Evolutionary conservation across 108 stramenopile species (phyloP).

Genomic region (Pseudonitzschia multiseries): DNA sequence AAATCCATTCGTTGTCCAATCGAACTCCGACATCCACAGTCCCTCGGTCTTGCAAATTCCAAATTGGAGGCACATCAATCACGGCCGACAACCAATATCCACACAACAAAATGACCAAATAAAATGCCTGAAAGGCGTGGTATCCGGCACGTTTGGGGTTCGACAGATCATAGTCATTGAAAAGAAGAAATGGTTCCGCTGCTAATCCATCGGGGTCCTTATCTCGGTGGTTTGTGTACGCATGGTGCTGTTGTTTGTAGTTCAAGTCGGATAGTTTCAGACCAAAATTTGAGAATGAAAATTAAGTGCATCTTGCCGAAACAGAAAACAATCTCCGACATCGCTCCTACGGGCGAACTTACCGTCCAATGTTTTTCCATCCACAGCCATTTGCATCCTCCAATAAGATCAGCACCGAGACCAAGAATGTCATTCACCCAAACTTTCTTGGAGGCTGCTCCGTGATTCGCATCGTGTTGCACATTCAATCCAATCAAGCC

Average conservation of each 20-base stretch:
- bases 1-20: conserved; percentile 77
- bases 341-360: conserved; percentile 2
- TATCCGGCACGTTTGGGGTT: conserved; percentile 63
- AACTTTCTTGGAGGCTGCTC: conserved; percentile 78
- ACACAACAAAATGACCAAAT: conserved; percentile 60
- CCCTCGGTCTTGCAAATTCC: conserved; percentile 74
- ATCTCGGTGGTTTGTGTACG: conserved; percentile 79
- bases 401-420: conserved; percentile 87
- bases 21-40: conserved; percentile 60
- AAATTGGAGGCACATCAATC: conserved; percentile 71
- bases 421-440: conserved; percentile 86
- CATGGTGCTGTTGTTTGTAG: conserved; percentile 38
- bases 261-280: background rate
- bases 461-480: conserved; percentile 96
- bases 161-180: conserved; percentile 78
- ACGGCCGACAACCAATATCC: conserved; percentile 85
- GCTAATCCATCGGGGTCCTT: conserved; percentile 84
- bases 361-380: conserved; percentile 90
- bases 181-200: conserved; percentile 84
- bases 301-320: background rate
- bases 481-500: conserved; percentile 90
- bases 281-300: background rate
- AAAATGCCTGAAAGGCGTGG: conserved; percentile 82
- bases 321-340: background rate
- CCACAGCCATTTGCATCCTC: conserved; percentile 89